Evolutionary conservation across 129 eudicot genomes (phyloP).

Genomic region (Chrysanthemum makinoi): DNA sequence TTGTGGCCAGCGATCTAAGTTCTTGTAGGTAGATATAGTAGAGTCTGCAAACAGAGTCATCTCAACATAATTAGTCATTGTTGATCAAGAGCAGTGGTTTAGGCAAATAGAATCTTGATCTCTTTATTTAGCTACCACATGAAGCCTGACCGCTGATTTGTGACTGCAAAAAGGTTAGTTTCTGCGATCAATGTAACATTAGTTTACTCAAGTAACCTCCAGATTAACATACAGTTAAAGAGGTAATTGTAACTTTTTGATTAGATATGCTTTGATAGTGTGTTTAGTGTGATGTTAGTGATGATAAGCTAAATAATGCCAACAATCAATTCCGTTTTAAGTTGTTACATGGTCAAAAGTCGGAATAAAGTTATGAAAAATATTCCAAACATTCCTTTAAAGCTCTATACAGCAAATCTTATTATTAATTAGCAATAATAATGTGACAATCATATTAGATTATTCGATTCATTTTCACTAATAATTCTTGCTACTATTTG

Average conservation of each 20-base stretch:
- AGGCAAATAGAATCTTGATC: too few species aligned
- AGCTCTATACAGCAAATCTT: background rate
- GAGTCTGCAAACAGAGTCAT: background rate
- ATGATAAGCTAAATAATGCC: background rate
- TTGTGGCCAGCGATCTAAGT: background rate
- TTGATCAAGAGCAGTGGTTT: too few species aligned
- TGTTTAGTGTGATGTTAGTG: background rate
- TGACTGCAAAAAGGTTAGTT: too few species aligned
- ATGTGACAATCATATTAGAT: background rate
- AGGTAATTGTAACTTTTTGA: background rate
- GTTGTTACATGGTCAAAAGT: background rate
- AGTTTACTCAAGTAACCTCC: too few species aligned
- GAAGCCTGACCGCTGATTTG: too few species aligned
- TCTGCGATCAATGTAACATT: too few species aligned
- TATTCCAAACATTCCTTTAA: background rate
- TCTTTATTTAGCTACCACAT: too few species aligned
- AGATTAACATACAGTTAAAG: background rate
- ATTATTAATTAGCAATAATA: background rate
- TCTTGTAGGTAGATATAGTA: slow-evolving; percentile 5
- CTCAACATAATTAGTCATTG: too few species aligned
- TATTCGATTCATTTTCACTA: background rate
- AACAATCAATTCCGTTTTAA: background rate
- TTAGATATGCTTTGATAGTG: background rate
- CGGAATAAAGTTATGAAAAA: background rate
- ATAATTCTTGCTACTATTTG: slow-evolving; percentile 9